Evolutionary conservation across 257 asterid genomes (phyloP).

Genomic region (Marsdenia floribunda): DNA sequence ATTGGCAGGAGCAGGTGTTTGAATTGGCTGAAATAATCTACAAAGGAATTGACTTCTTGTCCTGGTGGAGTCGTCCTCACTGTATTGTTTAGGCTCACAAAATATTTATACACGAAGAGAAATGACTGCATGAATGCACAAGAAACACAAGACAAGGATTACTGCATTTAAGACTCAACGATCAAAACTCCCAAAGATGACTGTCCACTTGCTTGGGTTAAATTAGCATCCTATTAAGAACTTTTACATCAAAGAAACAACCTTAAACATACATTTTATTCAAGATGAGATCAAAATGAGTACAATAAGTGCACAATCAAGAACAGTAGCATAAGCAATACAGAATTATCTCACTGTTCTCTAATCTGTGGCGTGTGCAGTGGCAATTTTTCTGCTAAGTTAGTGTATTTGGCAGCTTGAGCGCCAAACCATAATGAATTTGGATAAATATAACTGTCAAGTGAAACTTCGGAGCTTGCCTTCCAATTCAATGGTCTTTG

Average conservation of each 20-base stretch:
- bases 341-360: not conserved
- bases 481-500: not conserved
- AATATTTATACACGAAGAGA: not conserved
- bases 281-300: not conserved
- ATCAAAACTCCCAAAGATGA: not conserved
- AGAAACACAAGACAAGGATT: not conserved
- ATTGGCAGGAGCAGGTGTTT: slow-evolving; percentile 90
- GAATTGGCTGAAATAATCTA: slow-evolving; percentile 55
- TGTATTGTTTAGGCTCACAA: slow-evolving; percentile 25
- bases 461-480: not conserved
- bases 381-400: not conserved
- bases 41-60: slow-evolving; percentile 46
- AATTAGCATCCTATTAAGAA: not conserved
- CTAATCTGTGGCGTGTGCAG: not conserved
- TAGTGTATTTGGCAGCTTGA: not conserved
- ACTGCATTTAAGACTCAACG: not conserved
- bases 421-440: not conserved
- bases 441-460: not conserved
- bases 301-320: not conserved
- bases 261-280: not conserved
- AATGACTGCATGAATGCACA: not conserved
- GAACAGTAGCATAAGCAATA: not conserved
- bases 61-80: slow-evolving; percentile 50
- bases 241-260: not conserved
- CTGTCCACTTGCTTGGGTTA: not conserved